A percentile compares a stretch with the other conserved stretches of the same genome.
These are phyloP conservation scores for Colletotrichum nymphaeae DNA, from an alignment of 2,329 filamentous ascomycete genomes.

Conservation along the genomic window DNA sequence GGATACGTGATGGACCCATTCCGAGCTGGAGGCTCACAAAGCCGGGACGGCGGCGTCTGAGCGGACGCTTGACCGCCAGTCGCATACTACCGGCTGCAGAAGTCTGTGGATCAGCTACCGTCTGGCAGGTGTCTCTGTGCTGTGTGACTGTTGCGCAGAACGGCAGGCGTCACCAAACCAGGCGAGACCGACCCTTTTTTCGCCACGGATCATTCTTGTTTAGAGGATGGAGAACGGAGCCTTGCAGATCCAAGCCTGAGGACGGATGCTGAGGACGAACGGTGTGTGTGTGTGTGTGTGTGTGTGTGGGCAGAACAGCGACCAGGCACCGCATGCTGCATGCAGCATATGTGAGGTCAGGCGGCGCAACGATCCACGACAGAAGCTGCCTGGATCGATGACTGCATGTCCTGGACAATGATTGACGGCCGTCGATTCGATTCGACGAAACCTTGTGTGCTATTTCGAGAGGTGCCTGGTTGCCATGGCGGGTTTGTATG, in stretches of 20 bases:
- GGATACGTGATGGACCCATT: conserved; percentile 10
- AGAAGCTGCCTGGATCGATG: not conserved
- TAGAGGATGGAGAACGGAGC: not conserved
- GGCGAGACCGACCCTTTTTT: not conserved
- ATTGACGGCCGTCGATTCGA: not conserved
- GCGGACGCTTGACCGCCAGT: conserved; percentile 9
- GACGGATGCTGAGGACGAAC: not conserved
- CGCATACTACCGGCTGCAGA: not conserved
- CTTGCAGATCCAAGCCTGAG: conserved; percentile 22
- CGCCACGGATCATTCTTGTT: conserved; percentile 19
- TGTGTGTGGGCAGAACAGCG: not conserved
- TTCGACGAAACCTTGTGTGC: not conserved
- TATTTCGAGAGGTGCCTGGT: not conserved
- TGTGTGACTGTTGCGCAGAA: not conserved
- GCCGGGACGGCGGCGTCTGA: conserved; percentile 15
- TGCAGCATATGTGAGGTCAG: conserved; percentile 12
- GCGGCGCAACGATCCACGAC: conserved; percentile 20
- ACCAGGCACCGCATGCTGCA: not conserved
- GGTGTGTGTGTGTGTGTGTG: not conserved
- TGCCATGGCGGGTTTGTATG: not conserved
- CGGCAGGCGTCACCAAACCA: conserved; percentile 5
- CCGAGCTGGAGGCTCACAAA: conserved; percentile 28
- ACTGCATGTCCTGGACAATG: conserved; percentile 8
- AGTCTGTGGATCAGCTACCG: not conserved
- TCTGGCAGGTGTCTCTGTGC: conserved; percentile 3